phyloP scores from a whole-genome alignment of 2,329 filamentous ascomycete species.

The Botryosphaeria dothidea region DNA sequence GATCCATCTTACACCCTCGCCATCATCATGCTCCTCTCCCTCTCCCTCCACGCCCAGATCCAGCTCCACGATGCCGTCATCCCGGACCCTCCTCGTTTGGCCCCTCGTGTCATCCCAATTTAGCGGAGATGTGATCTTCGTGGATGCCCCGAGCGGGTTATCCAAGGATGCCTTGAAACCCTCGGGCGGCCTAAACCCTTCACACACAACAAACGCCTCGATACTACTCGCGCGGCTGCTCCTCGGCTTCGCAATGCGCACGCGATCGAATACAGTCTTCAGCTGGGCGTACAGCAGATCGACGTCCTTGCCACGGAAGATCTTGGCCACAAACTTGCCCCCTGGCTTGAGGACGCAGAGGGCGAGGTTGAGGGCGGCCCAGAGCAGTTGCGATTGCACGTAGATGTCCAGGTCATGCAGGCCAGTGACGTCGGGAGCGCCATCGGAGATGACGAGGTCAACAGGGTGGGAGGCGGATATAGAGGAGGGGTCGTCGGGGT shows the following conservation, averaged over 20 bases:
- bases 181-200: constrained; percentile 78
- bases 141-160: constrained; percentile 69
- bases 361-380: constrained; percentile 89
- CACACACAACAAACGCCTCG: constrained; percentile 94
- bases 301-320: constrained; percentile 93
- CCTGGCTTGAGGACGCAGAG: constrained; percentile 90
- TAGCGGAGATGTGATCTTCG: constrained; percentile 52
- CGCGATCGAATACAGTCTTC: constrained; percentile 83
- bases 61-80: constrained; percentile 51
- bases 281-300: constrained; percentile 93
- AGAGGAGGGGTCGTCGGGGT: constrained; percentile 35
- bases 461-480: constrained; percentile 75
- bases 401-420: constrained; percentile 98
- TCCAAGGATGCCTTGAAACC: constrained; percentile 77
- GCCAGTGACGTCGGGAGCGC: constrained; percentile 93
- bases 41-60: constrained; percentile 46
- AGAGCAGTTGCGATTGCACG: constrained; percentile 92
- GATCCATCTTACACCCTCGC: constrained; percentile 70
- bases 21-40: constrained; percentile 35
- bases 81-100: constrained; percentile 33
- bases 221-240: constrained; percentile 95
- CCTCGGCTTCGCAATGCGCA: constrained; percentile 89
- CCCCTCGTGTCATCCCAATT: constrained; percentile 32
- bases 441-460: constrained; percentile 92
- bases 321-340: constrained; percentile 96